A percentile compares a stretch with the other conserved stretches of the same genome.
Evolutionary conservation across 2,329 filamentous ascomycete genomes (phyloP).

Genomic region (Paraphoma sp.): DNA sequence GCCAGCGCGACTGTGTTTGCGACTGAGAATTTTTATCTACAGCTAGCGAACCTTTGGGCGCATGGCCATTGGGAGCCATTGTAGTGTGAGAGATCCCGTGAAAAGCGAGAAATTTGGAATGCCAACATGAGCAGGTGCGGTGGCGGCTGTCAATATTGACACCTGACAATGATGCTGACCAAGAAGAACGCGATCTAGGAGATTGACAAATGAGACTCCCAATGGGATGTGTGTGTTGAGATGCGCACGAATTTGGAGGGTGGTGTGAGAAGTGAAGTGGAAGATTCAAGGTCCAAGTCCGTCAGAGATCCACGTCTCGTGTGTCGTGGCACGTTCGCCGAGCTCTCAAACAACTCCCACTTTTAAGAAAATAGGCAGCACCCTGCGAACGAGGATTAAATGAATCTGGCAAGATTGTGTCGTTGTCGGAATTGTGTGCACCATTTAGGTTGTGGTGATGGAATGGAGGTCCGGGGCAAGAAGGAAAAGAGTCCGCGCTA

Average conservation of each 20-base stretch:
- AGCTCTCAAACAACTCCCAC: slow-evolving; percentile 17
- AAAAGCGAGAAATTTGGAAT: slow-evolving; percentile 6
- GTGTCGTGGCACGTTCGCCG: slow-evolving; percentile 44
- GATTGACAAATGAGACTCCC: slow-evolving; percentile 9
- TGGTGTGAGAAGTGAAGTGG: slow-evolving; percentile 34
- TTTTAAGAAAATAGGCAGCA: slow-evolving; percentile 12
- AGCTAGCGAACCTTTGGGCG: not conserved
- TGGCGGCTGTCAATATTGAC: slow-evolving; percentile 11
- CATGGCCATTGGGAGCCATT: slow-evolving; percentile 32
- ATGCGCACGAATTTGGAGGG: slow-evolving; percentile 27
- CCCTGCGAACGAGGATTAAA: slow-evolving; percentile 20
- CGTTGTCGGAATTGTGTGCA: slow-evolving; percentile 19
- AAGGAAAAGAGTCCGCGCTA: slow-evolving; percentile 38
- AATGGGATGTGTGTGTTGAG: slow-evolving; percentile 21
- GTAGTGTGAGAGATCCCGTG: slow-evolving; percentile 4
- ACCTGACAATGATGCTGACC: slow-evolving; percentile 11
- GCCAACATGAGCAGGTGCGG: slow-evolving; percentile 9
- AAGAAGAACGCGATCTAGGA: slow-evolving; percentile 12
- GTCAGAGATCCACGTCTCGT: slow-evolving; percentile 43
- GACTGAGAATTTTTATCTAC: slow-evolving; percentile 9
- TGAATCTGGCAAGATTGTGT: slow-evolving; percentile 12
- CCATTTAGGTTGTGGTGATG: slow-evolving; percentile 31
- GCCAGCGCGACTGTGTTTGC: slow-evolving; percentile 24
- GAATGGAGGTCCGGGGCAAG: slow-evolving; percentile 38
- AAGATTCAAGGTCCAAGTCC: slow-evolving; percentile 41